Percentiles rank a stretch among this genome's conserved stretches.
Conservation (phyloP, 139 green algal genomes). For the Tetradesmus lagerheimii region DNA sequence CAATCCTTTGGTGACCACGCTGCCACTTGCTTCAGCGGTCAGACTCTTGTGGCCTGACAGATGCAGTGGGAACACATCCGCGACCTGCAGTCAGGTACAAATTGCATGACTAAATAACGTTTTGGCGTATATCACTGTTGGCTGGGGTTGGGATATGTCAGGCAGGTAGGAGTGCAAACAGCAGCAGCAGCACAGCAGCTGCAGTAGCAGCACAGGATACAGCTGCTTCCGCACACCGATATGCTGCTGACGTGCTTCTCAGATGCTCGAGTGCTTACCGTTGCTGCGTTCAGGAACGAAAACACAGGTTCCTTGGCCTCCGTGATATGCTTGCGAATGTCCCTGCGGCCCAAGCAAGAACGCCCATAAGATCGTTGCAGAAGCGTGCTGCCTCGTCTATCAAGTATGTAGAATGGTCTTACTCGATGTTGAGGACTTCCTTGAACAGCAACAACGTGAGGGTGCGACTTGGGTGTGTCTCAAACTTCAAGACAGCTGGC, state of each 20-base stretch:
- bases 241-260: neutral
- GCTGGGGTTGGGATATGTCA: too few species aligned
- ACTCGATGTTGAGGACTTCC: neutral
- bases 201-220: constrained; percentile 8
- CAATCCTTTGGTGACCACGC: constrained; percentile 57
- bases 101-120: too few species aligned
- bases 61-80: constrained; percentile 60
- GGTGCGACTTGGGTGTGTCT: neutral
- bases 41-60: constrained; percentile 61
- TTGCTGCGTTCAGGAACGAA: constrained; percentile 57
- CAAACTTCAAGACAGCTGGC: neutral
- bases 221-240: neutral
- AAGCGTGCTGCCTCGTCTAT: neutral
- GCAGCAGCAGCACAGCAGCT: too few species aligned
- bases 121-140: too few species aligned
- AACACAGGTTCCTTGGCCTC: constrained; percentile 46
- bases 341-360: constrained; percentile 33
- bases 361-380: neutral
- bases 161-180: too few species aligned
- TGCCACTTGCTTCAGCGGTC: constrained; percentile 2
- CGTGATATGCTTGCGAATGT: constrained; percentile 50
- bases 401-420: neutral
- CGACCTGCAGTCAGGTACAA: constrained; percentile 48
- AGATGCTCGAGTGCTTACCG: neutral
- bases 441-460: constrained; percentile 17